Conservation (phyloP, 352 stramenopile species). For the Pythium apleroticum region DNA sequence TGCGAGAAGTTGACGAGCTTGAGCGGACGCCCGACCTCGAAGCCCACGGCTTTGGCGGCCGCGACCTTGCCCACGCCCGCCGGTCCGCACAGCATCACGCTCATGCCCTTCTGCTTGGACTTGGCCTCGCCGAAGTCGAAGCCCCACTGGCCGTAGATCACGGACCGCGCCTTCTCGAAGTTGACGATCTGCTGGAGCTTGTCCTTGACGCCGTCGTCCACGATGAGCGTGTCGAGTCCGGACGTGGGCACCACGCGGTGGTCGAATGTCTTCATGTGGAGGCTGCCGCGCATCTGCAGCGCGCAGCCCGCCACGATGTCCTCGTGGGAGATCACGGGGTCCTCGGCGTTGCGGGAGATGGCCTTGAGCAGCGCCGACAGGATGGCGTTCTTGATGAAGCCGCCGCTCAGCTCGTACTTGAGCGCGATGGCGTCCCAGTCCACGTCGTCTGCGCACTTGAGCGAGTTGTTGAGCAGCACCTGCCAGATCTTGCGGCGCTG, state of each 20-base stretch:
- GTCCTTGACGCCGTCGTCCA: conserved; percentile 60
- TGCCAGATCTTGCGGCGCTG: conserved; percentile 86
- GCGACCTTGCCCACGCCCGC: conserved; percentile 74
- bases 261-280: conserved; percentile 91
- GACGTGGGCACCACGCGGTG: conserved; percentile 79
- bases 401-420: conserved; percentile 88
- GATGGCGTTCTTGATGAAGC: conserved; percentile 92
- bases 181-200: conserved; percentile 71
- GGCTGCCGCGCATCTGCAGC: conserved; percentile 84
- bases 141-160: conserved; percentile 87
- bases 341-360: conserved; percentile 55
- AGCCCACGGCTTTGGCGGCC: conserved; percentile 76
- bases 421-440: conserved; percentile 83
- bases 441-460: conserved; percentile 63
- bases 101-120: conserved; percentile 85
- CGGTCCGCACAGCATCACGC: conserved; percentile 69
- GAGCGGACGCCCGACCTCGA: conserved; percentile 79
- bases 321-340: conserved; percentile 67
- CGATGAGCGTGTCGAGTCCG: conserved; percentile 73
- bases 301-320: conserved; percentile 81
- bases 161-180: conserved; percentile 82
- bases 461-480: conserved; percentile 52
- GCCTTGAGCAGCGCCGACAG: conserved; percentile 79
- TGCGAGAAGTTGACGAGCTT: conserved; percentile 84
- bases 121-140: conserved; percentile 82